Percentiles rank a stretch among this genome's conserved stretches.
These are phyloP conservation scores for Cyberlindnera suaveolens DNA, from an alignment of 805 yeast genomes.

Conservation along the genomic window DNA sequence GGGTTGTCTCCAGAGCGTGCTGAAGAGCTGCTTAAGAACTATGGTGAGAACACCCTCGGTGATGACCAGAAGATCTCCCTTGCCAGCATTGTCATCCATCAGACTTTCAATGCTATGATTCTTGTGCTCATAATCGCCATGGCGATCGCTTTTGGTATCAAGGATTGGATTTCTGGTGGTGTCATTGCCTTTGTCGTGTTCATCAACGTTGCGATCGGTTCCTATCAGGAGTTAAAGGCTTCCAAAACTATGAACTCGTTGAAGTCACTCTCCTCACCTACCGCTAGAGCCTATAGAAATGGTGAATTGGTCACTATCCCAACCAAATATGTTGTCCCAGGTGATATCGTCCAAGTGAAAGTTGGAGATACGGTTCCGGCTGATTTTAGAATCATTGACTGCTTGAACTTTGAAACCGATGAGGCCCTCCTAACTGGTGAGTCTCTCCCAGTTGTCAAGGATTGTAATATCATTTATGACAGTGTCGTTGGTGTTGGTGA, in stretches of 20 bases:
- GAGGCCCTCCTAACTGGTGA: conserved; percentile 66
- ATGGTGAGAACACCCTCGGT: conserved; percentile 60
- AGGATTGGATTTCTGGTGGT: conserved; percentile 80
- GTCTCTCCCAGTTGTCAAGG: conserved; percentile 57
- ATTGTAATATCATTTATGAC: conserved; percentile 35
- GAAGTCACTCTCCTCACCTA: conserved; percentile 59
- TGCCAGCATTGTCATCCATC: conserved; percentile 52
- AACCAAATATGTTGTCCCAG: conserved; percentile 64
- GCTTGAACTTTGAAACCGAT: conserved; percentile 64
- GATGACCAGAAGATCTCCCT: conserved; percentile 51
- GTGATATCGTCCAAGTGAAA: conserved; percentile 56
- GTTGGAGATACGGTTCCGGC: conserved; percentile 79
- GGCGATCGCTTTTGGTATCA: conserved; percentile 65
- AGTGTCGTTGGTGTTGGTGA: conserved; percentile 60
- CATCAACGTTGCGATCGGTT: conserved; percentile 61
- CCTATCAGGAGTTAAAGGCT: conserved; percentile 65
- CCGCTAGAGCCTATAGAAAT: conserved; percentile 60
- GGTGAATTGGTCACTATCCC: conserved; percentile 52
- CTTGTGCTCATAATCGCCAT: conserved; percentile 63
- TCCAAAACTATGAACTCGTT: conserved; percentile 77
- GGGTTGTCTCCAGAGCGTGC: conserved; percentile 42
- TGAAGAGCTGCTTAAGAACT: conserved; percentile 22
- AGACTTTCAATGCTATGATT: conserved; percentile 73
- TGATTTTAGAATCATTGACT: conserved; percentile 52
- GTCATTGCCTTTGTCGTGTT: conserved; percentile 64